phyloP scores from a whole-genome alignment of 805 yeast genomes.

The Candida qinlingensis region DNA sequence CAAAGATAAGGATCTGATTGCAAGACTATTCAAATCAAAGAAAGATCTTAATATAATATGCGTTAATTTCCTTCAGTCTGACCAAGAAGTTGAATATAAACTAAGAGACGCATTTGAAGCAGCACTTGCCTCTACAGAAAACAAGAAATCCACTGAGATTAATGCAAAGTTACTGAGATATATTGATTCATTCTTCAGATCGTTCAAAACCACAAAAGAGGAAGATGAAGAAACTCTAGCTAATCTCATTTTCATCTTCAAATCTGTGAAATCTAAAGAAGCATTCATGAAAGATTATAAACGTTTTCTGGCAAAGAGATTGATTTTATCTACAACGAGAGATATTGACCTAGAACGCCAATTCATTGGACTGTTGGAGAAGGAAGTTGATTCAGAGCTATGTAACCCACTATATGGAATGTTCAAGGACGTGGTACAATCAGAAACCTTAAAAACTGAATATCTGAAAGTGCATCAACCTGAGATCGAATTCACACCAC shows the following conservation, averaged over 20 bases:
- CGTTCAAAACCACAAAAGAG: background rate
- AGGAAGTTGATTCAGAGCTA: conserved; percentile 16
- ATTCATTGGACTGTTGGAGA: conserved; percentile 7
- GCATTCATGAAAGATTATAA: conserved; percentile 16
- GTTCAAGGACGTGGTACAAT: conserved; percentile 17
- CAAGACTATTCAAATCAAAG: conserved; percentile 13
- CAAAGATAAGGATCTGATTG: conserved; percentile 9
- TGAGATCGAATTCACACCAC: conserved; percentile 15
- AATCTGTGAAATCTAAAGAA: conserved; percentile 20
- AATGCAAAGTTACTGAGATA: conserved; percentile 12
- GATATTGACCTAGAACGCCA: conserved; percentile 9
- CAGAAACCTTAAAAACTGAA: background rate
- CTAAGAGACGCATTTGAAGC: conserved; percentile 19
- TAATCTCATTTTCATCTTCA: conserved; percentile 16
- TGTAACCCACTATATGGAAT: conserved; percentile 11
- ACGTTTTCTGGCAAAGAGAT: conserved; percentile 18
- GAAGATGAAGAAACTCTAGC: conserved; percentile 2
- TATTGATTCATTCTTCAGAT: conserved; percentile 19
- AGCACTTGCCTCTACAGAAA: conserved; percentile 6
- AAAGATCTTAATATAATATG: conserved; percentile 11
- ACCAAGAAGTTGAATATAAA: conserved; percentile 15
- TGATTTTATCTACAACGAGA: conserved; percentile 10
- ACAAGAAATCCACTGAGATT: conserved; percentile 3
- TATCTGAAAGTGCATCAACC: background rate
- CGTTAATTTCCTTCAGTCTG: conserved; percentile 5